Evolutionary conservation across 2,329 filamentous ascomycete species (phyloP).

Genomic region (Bipolaris sorokiniana): DNA sequence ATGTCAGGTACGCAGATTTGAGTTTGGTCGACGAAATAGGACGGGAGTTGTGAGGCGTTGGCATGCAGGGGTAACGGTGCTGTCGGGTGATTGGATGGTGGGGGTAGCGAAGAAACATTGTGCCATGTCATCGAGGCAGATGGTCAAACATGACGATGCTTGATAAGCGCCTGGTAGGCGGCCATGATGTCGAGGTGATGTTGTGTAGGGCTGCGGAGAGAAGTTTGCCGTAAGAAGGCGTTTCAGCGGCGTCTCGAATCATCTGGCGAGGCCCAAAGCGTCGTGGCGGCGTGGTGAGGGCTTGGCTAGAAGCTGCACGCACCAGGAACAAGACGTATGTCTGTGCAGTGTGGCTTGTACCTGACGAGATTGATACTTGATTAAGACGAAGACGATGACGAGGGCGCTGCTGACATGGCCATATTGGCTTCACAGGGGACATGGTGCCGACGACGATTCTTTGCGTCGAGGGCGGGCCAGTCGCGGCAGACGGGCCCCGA

Average conservation of each 20-base stretch:
- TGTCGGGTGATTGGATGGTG: slow-evolving; percentile 8
- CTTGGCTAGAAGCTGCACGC: slow-evolving; percentile 6
- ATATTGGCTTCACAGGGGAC: background rate
- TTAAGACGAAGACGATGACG: too few relatives aligned
- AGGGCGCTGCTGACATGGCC: too few relatives aligned
- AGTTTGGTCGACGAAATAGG: background rate
- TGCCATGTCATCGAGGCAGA: slow-evolving; percentile 23
- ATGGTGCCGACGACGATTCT: background rate
- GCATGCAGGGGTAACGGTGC: background rate
- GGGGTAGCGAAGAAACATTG: slow-evolving; percentile 15
- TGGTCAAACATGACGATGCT: slow-evolving; percentile 16
- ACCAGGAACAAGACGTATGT: slow-evolving; percentile 7
- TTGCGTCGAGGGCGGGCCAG: too few relatives aligned
- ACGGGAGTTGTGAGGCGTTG: background rate
- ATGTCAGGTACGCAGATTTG: slow-evolving; percentile 10
- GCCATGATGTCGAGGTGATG: slow-evolving; percentile 24
- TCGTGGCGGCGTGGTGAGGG: slow-evolving; percentile 1
- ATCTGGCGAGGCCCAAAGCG: slow-evolving; percentile 12
- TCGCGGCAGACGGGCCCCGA: too few relatives aligned
- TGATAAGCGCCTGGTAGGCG: slow-evolving; percentile 19
- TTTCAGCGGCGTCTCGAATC: slow-evolving; percentile 45
- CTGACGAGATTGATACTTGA: background rate
- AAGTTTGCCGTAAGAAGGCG: slow-evolving; percentile 25
- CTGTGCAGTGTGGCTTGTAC: background rate
- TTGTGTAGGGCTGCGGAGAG: slow-evolving; percentile 24